These are phyloP conservation scores for Aspergillus bridgeri DNA, from an alignment of 495 filamentous ascomycete genomes.

Conservation along the genomic window DNA sequence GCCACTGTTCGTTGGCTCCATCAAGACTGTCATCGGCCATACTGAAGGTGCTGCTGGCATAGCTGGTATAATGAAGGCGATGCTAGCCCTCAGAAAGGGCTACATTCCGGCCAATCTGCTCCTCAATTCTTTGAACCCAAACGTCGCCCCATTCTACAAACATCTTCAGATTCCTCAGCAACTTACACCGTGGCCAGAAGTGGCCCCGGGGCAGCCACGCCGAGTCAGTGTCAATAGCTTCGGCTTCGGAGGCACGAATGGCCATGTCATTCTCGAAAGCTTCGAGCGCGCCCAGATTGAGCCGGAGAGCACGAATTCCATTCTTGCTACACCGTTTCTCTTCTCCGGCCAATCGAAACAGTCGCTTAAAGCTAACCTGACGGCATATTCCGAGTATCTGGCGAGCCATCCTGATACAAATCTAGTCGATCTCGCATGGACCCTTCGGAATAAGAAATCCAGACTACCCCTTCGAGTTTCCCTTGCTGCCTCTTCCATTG, in stretches of 20 bases:
- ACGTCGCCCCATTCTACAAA: slow-evolving; percentile 11
- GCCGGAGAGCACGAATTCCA: no score
- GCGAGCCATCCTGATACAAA: not conserved
- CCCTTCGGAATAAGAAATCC: not conserved
- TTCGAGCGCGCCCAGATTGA: slow-evolving; percentile 4
- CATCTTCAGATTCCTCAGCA: not conserved
- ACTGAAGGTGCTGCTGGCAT: slow-evolving; percentile 38
- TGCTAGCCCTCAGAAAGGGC: slow-evolving; percentile 42
- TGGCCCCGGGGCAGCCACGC: slow-evolving; percentile 31
- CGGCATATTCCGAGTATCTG: not conserved
- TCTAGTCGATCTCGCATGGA: not conserved
- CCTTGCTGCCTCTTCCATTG: not conserved
- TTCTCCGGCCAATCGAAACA: slow-evolving; percentile 22
- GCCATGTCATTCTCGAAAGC: slow-evolving; percentile 54
- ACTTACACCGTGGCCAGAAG: not conserved
- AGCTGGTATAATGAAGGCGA: slow-evolving; percentile 22
- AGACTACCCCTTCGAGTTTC: not conserved
- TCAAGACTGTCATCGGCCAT: slow-evolving; percentile 54
- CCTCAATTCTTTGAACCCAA: slow-evolving; percentile 45
- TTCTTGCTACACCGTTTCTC: slow-evolving; percentile 14
- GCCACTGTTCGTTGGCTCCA: slow-evolving; percentile 39
- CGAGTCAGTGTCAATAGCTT: slow-evolving; percentile 61
- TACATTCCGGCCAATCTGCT: slow-evolving; percentile 52
- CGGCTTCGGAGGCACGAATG: slow-evolving; percentile 61
- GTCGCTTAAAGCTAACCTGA: slow-evolving; percentile 4